These are phyloP conservation scores for Abortiporus biennis DNA, from an alignment of 1,284 basidiomycete species.

Conservation along the genomic window DNA sequence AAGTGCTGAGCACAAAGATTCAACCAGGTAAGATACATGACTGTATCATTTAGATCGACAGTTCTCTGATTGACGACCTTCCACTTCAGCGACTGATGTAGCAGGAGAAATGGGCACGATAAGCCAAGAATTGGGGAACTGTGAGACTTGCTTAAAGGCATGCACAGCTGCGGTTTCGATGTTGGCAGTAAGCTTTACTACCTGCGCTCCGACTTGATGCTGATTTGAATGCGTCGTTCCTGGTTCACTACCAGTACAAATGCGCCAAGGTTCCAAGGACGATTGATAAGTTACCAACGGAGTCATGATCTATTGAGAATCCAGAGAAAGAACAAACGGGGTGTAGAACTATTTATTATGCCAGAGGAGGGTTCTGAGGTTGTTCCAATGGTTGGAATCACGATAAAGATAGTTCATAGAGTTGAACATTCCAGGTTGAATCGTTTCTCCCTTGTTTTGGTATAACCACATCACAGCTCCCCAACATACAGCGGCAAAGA, in stretches of 20 bases:
- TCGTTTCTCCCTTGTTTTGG: slow-evolving; percentile 76
- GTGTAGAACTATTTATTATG: slow-evolving; percentile 55
- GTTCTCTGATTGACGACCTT: slow-evolving; percentile 3
- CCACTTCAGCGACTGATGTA: slow-evolving; percentile 47
- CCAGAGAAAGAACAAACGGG: neutral
- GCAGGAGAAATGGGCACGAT: slow-evolving; percentile 49
- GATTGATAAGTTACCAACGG: slow-evolving; percentile 21
- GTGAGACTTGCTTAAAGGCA: slow-evolving; percentile 49
- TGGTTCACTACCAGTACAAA: slow-evolving; percentile 44
- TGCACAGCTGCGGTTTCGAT: slow-evolving; percentile 57
- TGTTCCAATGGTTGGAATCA: slow-evolving; percentile 72
- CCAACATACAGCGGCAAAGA: slow-evolving; percentile 91
- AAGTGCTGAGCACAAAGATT: slow-evolving; percentile 32
- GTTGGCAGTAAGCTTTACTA: slow-evolving; percentile 41
- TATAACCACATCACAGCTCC: slow-evolving; percentile 98
- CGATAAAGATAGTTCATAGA: slow-evolving; percentile 79
- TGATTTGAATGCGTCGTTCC: slow-evolving; percentile 2
- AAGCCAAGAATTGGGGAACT: slow-evolving; percentile 34
- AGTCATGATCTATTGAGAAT: neutral
- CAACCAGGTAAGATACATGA: slow-evolving; percentile 38
- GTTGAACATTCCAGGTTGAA: slow-evolving; percentile 92
- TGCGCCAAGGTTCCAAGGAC: slow-evolving; percentile 38
- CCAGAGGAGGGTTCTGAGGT: slow-evolving; percentile 69
- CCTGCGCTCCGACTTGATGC: neutral
- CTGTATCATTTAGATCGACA: neutral